These are phyloP conservation scores for Galerina sulciceps DNA, from an alignment of 768 basidiomycete genomes.

Conservation along the genomic window DNA sequence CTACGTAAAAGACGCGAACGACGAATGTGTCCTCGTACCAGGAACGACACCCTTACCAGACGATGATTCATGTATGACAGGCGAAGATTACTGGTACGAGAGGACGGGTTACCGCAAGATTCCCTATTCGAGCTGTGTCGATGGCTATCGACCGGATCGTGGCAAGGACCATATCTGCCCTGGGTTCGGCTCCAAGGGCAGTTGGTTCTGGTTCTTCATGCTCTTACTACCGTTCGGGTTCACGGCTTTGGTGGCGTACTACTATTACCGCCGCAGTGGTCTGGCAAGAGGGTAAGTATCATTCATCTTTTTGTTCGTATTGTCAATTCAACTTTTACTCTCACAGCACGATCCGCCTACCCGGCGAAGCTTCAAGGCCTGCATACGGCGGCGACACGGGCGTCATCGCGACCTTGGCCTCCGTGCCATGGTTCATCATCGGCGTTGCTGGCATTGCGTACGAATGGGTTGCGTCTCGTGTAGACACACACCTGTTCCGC, in stretches of 20 bases:
- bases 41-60: constrained; percentile 65
- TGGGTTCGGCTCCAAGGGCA: constrained; percentile 72
- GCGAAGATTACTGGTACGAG: constrained; percentile 89
- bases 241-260: constrained; percentile 77
- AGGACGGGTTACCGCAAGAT: constrained; percentile 91
- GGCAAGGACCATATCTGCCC: constrained; percentile 82
- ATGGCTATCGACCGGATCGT: constrained; percentile 77
- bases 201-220: constrained; percentile 85
- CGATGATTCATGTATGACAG: constrained; percentile 65
- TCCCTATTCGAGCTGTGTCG: constrained; percentile 86
- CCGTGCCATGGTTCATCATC: constrained; percentile 88
- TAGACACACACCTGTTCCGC: constrained; percentile 48
- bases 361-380: constrained; percentile 54
- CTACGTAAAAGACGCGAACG: constrained; percentile 66
- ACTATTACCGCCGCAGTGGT: constrained; percentile 80
- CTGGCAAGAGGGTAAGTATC: constrained; percentile 70
- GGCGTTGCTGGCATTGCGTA: constrained; percentile 77
- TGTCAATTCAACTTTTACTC: constrained; percentile 12
- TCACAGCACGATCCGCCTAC: constrained; percentile 75
- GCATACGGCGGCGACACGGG: constrained; percentile 40
- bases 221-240: constrained; percentile 77
- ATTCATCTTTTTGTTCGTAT: constrained; percentile 1
- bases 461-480: constrained; percentile 60
- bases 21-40: constrained; percentile 77
- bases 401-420: constrained; percentile 74